Base-by-base conservation (phyloP, 2,329 filamentous ascomycete species). In the Ascochyta lentis region DNA sequence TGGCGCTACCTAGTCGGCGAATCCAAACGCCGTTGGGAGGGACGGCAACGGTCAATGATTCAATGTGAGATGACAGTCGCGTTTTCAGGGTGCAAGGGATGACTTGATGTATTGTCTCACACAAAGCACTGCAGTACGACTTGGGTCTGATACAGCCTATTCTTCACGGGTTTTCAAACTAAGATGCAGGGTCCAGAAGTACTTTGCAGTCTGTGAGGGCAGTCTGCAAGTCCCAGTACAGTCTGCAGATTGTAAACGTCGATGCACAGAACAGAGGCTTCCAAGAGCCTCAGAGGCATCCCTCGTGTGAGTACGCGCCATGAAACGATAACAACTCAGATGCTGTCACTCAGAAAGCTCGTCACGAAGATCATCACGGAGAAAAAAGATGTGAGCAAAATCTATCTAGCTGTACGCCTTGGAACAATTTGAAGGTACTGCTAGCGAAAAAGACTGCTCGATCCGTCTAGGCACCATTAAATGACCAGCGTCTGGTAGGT, bases 371-470 rank as follows among this genome's bases (percentile, higher is more conserved):
- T 15, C 29, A 37, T 34, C 23, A 34, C 15, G 24, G 23, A 27
- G 57, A 51, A 47, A 51, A 47, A 50, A 52, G 38, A 84, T 96
- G 91, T 96, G 77, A 83, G 89, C 91, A 92, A 87, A 86, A 86
- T 86, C 92, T 96, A 96, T 96, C 92, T 96, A 96, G 94, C 92
- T 84, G 89, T 87, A 88, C 86, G 84, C 90, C 89, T 90, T 91
- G 86, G 77, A 78, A 73, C 58, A 59, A 76, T 76, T 79, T 79
- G 85, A 90, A 92, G 91, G 90, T 89, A 89, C 90, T 86, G 92
- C 90, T 97, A 97, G 93, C 93, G 93, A 96, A 92, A 92, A 91
- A 90, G 89, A 89, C 89, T 91, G 89, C 88, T 80, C 76, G 68
- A 72, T 90, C 81, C 76, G 75, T 96, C 90, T 96, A 76, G 91